Evolutionary conservation across 2,329 filamentous ascomycete species (phyloP), one percentile per base, ranked within the genome.

Genomic region (Hypomyces rosellus): DNA sequence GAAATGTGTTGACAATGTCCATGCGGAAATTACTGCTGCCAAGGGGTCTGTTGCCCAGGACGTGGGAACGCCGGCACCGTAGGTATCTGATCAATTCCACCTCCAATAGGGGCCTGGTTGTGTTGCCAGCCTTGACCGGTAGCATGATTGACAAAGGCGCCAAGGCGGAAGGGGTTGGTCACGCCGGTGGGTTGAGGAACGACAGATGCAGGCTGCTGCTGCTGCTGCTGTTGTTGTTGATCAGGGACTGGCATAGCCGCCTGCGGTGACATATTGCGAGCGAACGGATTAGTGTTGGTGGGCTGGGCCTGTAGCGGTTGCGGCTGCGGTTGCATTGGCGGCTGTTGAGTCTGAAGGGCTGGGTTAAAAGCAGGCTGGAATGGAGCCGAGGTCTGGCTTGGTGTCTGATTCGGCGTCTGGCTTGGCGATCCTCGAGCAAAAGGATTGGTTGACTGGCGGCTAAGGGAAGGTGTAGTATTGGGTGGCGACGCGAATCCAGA

Each of bases 141-240:
- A 55, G 84, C 77, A 62, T 95, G 90, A 63, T 95, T 93, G 47
- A 95, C 85, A 66, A 96, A 95, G 4, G 85, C 83, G 42, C 87
- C 89, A 64, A 97, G 90, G 14, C 93, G 81, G 77, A 97, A 97
- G 1, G 93, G 93, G 62, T 99, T 99, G 2, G 91, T 96, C 61
- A 82, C 89, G 8, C 90, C 91, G 0, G 91, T 96, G 1, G 86
- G 80, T 61, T 92, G 89, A 2, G 89, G 82, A 48, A 78, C 78
- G 5, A 93, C 70, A 45, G 77, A 65, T 68, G 34, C 68, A 69
- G 36, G 69, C 72, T 2, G 74, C 73, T 74, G 72, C 1, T 72
- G 74, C n/a, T 71, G 65, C 46, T 48, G 72, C 1, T 72, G 74
- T 14, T 71, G 65, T 45, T 48, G 50, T 25, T 37, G 34, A 22